Conservation (phyloP, 1,284 basidiomycete species). For the Sporisorium iseilematis-ciliati region DNA sequence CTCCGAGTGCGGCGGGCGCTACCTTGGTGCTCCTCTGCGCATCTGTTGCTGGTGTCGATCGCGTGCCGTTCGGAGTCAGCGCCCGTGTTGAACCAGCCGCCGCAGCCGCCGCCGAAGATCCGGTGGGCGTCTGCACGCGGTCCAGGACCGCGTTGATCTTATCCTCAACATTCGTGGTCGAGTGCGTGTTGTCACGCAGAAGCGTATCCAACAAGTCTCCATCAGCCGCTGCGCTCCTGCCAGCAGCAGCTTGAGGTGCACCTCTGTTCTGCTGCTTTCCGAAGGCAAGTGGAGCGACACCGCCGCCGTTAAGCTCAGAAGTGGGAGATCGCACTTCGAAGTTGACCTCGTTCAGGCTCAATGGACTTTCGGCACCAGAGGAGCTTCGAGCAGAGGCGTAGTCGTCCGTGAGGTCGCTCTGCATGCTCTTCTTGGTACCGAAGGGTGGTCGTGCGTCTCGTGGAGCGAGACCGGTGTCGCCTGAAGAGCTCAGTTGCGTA, state of each 20-base stretch:
- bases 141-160: slow-evolving; percentile 58
- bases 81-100: neutral
- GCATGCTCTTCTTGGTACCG: slow-evolving; percentile 40
- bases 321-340: slow-evolving; percentile 24
- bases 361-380: slow-evolving; percentile 33
- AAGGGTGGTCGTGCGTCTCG: slow-evolving; percentile 25
- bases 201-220: slow-evolving; percentile 53
- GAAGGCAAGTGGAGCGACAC: slow-evolving; percentile 23
- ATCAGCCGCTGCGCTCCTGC: neutral
- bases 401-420: slow-evolving; percentile 49
- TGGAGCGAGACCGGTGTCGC: slow-evolving; percentile 14
- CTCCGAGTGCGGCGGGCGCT: slow-evolving; percentile 4
- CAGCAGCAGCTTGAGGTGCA: neutral
- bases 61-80: slow-evolving; percentile 2
- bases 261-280: slow-evolving; percentile 11
- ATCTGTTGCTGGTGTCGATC: slow-evolving; percentile 4
- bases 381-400: slow-evolving; percentile 50
- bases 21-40: neutral
- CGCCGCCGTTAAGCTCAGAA: slow-evolving; percentile 9
- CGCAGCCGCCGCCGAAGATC: neutral
- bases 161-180: slow-evolving; percentile 43
- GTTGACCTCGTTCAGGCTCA: slow-evolving; percentile 52
- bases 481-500: neutral
- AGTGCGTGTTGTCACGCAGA: slow-evolving; percentile 17
- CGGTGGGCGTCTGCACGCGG: slow-evolving; percentile 35